Evolutionary conservation across 169 alveolate genomes (phyloP).

Genomic region (Pseudocohnilembus persalinus): DNA sequence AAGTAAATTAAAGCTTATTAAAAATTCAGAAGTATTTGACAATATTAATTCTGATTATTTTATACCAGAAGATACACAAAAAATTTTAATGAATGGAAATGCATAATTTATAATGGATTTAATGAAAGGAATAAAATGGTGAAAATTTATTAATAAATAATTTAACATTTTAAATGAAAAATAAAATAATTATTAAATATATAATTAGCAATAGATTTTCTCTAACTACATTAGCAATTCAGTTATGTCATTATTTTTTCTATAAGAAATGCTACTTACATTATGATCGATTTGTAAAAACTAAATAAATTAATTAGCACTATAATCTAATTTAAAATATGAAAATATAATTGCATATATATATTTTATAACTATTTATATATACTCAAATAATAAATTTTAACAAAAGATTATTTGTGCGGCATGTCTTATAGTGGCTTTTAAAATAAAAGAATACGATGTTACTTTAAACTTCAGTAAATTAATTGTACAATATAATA

Average conservation of each 20-base stretch:
- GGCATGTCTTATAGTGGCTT: conserved; percentile 20
- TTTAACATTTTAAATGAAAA: not conserved
- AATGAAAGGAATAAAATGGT: not conserved
- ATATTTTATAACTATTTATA: not conserved
- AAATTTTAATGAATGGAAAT: conserved; percentile 30
- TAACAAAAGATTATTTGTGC: conserved; percentile 26
- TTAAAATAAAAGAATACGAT: conserved; percentile 22
- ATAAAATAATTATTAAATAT: too few species aligned
- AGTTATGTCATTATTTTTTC: conserved; percentile 33
- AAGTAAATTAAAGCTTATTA: conserved; percentile 16
- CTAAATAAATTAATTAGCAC: too few species aligned
- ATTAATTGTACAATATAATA: conserved; percentile 5
- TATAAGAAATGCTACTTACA: conserved; percentile 24
- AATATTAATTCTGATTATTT: conserved; percentile 33
- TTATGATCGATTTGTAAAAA: conserved; percentile 36
- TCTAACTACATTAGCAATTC: conserved; percentile 18
- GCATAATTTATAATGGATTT: conserved; percentile 30
- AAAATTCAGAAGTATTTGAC: conserved; percentile 15
- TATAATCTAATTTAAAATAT: too few species aligned
- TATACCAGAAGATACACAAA: conserved; percentile 10
- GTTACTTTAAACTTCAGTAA: conserved; percentile 22
- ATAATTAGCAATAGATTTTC: conserved; percentile 12
- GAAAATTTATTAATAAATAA: too few species aligned
- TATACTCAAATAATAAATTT: too few species aligned
- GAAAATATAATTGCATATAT: too few species aligned